A percentile compares a stretch with the other conserved stretches of the same genome.
phyloP scores from a whole-genome alignment of 257 asterid species.

The Solanum microdontum region DNA sequence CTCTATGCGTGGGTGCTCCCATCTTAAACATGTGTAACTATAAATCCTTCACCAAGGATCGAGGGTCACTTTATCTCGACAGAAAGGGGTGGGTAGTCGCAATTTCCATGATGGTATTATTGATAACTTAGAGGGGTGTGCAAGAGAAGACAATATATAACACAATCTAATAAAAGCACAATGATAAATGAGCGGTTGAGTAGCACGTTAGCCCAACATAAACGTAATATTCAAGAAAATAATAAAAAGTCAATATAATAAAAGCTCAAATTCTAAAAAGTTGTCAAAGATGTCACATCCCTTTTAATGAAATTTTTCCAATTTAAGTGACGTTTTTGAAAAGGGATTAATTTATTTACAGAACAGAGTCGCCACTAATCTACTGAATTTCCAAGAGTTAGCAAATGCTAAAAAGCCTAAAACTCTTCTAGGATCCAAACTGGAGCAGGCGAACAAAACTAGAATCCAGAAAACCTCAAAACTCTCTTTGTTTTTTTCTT shows the following conservation, averaged over 20 bases:
- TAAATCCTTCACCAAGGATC: not conserved
- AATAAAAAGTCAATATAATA: not conserved
- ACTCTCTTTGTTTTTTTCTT: not conserved
- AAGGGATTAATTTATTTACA: not conserved
- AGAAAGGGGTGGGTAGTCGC: not conserved
- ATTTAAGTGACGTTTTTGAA: not conserved
- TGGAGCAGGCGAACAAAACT: not conserved
- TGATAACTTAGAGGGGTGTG: not conserved
- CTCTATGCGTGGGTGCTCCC: not conserved
- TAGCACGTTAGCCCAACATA: not conserved
- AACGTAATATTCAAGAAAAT: not conserved
- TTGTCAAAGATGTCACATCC: not conserved
- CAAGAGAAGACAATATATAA: not conserved
- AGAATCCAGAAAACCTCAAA: not conserved
- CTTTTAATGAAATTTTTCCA: not conserved
- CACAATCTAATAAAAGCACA: not conserved
- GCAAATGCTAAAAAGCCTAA: not conserved
- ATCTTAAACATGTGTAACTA: not conserved
- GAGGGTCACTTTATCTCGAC: not conserved
- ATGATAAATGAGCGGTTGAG: not conserved
- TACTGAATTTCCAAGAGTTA: not conserved
- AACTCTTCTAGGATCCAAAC: not conserved
- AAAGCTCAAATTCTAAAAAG: not conserved
- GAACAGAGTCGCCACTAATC: not conserved
- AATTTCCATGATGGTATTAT: not conserved